Percentiles rank a stretch among this genome's conserved stretches.
phyloP scores from a whole-genome alignment of 202 grass and related monocot species.

The Carex arenaria region DNA sequence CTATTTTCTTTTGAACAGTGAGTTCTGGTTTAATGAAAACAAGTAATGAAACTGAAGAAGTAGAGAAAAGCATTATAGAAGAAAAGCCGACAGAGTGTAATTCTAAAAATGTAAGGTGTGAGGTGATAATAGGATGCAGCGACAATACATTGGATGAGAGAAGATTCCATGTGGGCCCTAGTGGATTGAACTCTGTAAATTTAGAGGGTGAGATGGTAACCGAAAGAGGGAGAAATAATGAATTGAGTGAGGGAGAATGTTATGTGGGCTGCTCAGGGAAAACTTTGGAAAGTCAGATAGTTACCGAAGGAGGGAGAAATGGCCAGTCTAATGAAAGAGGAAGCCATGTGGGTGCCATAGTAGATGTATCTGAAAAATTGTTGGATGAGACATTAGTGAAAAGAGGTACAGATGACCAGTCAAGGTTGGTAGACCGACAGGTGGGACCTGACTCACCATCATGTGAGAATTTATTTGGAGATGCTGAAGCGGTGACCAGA shows the following conservation, averaged over 20 bases:
- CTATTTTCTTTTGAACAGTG: slow-evolving; percentile 14
- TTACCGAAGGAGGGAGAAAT: neutral
- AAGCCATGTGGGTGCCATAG: neutral
- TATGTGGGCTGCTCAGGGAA: neutral
- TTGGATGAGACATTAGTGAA: neutral
- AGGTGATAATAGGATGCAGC: neutral
- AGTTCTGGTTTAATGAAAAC: neutral
- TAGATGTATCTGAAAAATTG: slow-evolving; percentile 8
- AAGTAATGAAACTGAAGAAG: neutral
- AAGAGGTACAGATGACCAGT: neutral
- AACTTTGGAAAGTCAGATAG: neutral
- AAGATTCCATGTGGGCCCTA: neutral
- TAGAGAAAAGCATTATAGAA: neutral
- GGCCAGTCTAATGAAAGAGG: neutral
- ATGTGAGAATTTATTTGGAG: neutral
- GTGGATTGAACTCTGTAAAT: neutral
- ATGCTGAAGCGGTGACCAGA: neutral
- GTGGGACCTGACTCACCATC: neutral
- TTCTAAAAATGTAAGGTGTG: neutral
- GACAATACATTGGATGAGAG: neutral
- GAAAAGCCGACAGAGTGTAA: neutral
- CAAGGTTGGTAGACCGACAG: neutral
- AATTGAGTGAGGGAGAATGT: neutral
- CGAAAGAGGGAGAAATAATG: neutral
- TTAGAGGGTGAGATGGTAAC: slow-evolving; percentile 11